phyloP scores from a whole-genome alignment of 2,329 filamentous ascomycete genomes.

The Trichophyton benhamiae region DNA sequence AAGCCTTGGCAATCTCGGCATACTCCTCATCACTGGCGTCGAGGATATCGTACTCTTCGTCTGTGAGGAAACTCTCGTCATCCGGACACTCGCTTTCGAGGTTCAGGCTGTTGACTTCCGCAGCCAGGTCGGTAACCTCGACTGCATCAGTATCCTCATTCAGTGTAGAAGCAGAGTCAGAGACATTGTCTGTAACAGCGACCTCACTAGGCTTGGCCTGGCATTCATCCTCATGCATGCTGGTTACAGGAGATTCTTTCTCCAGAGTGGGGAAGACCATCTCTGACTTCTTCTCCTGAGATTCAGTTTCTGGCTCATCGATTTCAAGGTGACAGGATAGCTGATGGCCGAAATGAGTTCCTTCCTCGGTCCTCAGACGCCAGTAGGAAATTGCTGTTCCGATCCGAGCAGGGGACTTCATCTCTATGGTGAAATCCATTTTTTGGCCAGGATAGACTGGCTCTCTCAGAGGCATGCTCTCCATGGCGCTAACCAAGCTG shows the following conservation, averaged over 20 bases:
- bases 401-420: slow-evolving; percentile 64
- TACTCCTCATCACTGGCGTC: slow-evolving; percentile 89
- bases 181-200: slow-evolving; percentile 19
- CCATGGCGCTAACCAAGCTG: slow-evolving; percentile 64
- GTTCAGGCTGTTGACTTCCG: slow-evolving; percentile 48
- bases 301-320: slow-evolving; percentile 8
- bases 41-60: slow-evolving; percentile 96
- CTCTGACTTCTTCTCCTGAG: slow-evolving; percentile 17
- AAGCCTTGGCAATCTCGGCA: slow-evolving; percentile 31
- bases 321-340: slow-evolving; percentile 90
- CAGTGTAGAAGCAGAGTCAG: slow-evolving; percentile 37
- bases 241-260: slow-evolving; percentile 76
- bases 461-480: slow-evolving; percentile 64
- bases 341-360: slow-evolving; percentile 76
- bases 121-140: slow-evolving; percentile 30
- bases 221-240: slow-evolving; percentile 62
- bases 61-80: slow-evolving; percentile 69
- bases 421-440: slow-evolving; percentile 66
- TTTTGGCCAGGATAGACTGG: slow-evolving; percentile 61
- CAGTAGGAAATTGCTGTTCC: slow-evolving; percentile 90
- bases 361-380: slow-evolving; percentile 74
- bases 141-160: slow-evolving; percentile 16
- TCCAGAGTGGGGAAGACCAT: slow-evolving; percentile 98
- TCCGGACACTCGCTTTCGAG: slow-evolving; percentile 35
- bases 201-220: slow-evolving; percentile 18